These are phyloP conservation scores for Trametes sp. DNA, from an alignment of 1,284 basidiomycete species.

Conservation along the genomic window DNA sequence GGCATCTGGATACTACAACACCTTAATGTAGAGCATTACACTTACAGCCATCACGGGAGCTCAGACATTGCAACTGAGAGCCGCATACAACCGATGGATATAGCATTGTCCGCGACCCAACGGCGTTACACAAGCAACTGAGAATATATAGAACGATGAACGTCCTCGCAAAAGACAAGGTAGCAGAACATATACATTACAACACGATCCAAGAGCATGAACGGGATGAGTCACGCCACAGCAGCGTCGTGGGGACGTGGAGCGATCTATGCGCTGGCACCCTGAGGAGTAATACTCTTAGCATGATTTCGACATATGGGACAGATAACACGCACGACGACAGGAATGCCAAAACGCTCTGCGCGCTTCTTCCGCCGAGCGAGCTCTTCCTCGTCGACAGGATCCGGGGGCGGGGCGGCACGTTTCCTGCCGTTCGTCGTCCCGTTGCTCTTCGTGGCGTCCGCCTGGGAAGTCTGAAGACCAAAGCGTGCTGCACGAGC, in stretches of 20 bases:
- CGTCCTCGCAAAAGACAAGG: neutral
- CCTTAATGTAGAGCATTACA: neutral
- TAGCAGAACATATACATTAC: constrained; percentile 8
- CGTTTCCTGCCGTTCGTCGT: constrained; percentile 49
- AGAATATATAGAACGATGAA: constrained; percentile 2
- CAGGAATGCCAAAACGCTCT: constrained; percentile 59
- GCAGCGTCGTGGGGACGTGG: no score
- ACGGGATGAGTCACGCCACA: neutral
- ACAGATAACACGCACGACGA: constrained; percentile 19
- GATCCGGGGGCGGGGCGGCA: constrained; percentile 46
- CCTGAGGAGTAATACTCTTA: neutral
- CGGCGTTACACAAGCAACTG: neutral
- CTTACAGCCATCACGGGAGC: neutral
- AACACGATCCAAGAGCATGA: constrained; percentile 2
- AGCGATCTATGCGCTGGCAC: constrained; percentile 6
- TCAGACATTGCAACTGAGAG: neutral
- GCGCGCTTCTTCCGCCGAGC: constrained; percentile 67
- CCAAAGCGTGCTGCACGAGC: constrained; percentile 63
- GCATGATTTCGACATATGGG: neutral
- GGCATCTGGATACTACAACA: neutral
- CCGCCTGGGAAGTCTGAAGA: constrained; percentile 23
- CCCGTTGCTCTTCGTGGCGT: constrained; percentile 16
- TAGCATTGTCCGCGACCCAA: neutral
- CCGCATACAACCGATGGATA: neutral
- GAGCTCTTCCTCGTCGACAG: constrained; percentile 62